Evolutionary conservation across 306 rosid genomes (phyloP).

Genomic region (Prunus mongolica): DNA sequence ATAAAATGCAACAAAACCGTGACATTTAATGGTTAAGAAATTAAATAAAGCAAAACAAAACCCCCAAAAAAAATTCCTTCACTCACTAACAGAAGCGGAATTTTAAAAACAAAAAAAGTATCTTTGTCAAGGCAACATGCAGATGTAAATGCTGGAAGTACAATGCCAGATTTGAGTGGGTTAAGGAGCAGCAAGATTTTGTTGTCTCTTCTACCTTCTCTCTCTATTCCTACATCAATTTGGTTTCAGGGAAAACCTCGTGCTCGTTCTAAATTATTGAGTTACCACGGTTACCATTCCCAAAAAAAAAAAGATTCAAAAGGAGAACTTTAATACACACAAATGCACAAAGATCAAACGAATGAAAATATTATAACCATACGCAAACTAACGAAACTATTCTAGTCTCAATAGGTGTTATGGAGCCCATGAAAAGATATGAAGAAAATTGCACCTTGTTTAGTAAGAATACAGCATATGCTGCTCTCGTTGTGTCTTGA

Average conservation of each 20-base stretch:
- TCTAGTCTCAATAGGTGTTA: not conserved
- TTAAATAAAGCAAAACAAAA: not conserved
- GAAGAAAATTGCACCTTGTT: conserved; percentile 63
- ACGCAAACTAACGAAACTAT: not conserved
- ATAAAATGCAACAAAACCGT: not conserved
- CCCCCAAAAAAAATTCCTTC: not conserved
- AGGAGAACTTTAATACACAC: not conserved
- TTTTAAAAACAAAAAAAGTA: not conserved
- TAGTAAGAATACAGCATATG: conserved; percentile 86
- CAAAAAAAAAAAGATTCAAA: not conserved
- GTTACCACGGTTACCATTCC: not conserved
- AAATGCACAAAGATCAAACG: not conserved
- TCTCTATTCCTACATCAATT: not conserved
- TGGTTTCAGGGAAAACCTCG: not conserved
- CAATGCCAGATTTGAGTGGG: not conserved
- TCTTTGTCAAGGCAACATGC: not conserved
- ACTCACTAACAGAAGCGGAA: not conserved
- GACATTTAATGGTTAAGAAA: not conserved
- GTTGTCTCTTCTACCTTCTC: not conserved
- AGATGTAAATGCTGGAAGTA: not conserved
- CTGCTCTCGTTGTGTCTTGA: conserved; percentile 92
- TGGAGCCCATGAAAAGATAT: not conserved
- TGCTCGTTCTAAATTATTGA: not conserved
- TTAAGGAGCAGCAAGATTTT: not conserved
- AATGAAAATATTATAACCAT: not conserved